Percentiles rank a stretch among this genome's conserved stretches.
These are phyloP conservation scores for Penicillium sp. DNA, from an alignment of 2,329 filamentous ascomycete genomes.

Conservation along the genomic window DNA sequence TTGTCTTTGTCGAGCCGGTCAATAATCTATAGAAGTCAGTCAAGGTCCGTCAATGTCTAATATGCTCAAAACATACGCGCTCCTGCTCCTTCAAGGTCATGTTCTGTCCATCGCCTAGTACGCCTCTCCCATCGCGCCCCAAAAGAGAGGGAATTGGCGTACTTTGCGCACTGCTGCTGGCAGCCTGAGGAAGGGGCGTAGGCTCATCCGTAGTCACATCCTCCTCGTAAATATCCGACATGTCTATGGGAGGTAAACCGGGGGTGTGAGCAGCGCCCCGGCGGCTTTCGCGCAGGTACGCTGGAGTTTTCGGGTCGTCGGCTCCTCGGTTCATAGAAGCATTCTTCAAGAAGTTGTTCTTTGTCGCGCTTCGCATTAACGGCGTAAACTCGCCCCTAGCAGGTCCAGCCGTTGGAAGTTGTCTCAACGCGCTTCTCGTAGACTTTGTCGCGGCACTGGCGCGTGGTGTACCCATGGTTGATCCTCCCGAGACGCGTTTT, in stretches of 20 bases:
- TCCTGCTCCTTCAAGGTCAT: slow-evolving; percentile 91
- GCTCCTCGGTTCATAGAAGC: slow-evolving; percentile 61
- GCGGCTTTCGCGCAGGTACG: slow-evolving; percentile 61
- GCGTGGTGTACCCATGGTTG: slow-evolving; percentile 72
- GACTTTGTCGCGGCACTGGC: slow-evolving; percentile 58
- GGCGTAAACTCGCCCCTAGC: slow-evolving; percentile 83
- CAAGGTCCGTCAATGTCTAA: background rate
- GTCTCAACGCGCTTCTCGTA: slow-evolving; percentile 60
- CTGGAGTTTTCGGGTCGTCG: slow-evolving; percentile 67
- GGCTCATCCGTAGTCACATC: slow-evolving; percentile 66
- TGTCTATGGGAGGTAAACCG: slow-evolving; percentile 70
- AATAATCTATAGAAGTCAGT: slow-evolving; percentile 59
- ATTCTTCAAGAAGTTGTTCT: slow-evolving; percentile 62
- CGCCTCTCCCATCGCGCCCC: slow-evolving; percentile 64
- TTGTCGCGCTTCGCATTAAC: slow-evolving; percentile 75
- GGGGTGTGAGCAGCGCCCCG: slow-evolving; percentile 72
- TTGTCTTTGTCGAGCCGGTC: slow-evolving; percentile 98
- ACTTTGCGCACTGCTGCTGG: slow-evolving; percentile 77
- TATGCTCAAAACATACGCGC: slow-evolving; percentile 56
- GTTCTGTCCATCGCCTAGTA: slow-evolving; percentile 77
- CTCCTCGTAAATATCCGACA: slow-evolving; percentile 65
- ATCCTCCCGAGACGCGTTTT: slow-evolving; percentile 52
- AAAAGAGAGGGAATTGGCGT: slow-evolving; percentile 76
- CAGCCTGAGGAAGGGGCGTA: slow-evolving; percentile 74
- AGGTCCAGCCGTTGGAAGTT: slow-evolving; percentile 62